A percentile compares a stretch with the other conserved stretches of the same genome.
These are phyloP conservation scores for Cardamine chenopodiifolia DNA, from an alignment of 345 rosid species.

Conservation along the genomic window DNA sequence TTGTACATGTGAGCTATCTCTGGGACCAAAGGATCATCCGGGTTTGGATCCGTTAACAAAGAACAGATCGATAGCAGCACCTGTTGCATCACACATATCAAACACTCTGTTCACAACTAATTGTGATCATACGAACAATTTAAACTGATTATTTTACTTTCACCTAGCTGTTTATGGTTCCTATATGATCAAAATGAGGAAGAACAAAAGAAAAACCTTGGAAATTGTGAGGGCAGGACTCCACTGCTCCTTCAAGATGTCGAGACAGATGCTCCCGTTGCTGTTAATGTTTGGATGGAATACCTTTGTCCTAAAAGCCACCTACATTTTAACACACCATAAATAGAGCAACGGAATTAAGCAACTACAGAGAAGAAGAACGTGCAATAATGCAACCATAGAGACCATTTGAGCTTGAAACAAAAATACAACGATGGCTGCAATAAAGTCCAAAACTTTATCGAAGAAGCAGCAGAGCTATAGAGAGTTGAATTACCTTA, in stretches of 20 bases:
- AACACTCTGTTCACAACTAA: not conserved
- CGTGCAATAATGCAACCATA: not conserved
- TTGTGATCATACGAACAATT: not conserved
- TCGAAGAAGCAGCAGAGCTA: not conserved
- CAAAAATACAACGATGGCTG: not conserved
- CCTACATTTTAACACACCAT: constrained; percentile 49
- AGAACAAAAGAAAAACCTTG: constrained; percentile 54
- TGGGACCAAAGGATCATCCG: constrained; percentile 95
- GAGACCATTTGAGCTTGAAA: not conserved
- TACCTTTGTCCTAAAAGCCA: constrained; percentile 94
- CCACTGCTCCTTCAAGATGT: constrained; percentile 98
- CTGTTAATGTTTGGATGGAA: constrained; percentile 95
- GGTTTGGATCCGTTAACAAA: constrained; percentile 92
- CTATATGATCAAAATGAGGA: not conserved
- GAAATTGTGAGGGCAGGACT: constrained; percentile 95
- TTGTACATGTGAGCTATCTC: constrained; percentile 98
- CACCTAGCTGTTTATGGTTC: not conserved
- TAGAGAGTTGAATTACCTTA: constrained; percentile 47
- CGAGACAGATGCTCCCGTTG: constrained; percentile 96
- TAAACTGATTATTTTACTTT: not conserved
- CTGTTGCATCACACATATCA: constrained; percentile 44
- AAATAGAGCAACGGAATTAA: not conserved
- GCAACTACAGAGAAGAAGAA: constrained; percentile 4
- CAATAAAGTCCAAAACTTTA: not conserved
- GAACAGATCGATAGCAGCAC: constrained; percentile 95